Conservation (phyloP, 768 basidiomycete species). For the Tephrocybe sp. region DNA sequence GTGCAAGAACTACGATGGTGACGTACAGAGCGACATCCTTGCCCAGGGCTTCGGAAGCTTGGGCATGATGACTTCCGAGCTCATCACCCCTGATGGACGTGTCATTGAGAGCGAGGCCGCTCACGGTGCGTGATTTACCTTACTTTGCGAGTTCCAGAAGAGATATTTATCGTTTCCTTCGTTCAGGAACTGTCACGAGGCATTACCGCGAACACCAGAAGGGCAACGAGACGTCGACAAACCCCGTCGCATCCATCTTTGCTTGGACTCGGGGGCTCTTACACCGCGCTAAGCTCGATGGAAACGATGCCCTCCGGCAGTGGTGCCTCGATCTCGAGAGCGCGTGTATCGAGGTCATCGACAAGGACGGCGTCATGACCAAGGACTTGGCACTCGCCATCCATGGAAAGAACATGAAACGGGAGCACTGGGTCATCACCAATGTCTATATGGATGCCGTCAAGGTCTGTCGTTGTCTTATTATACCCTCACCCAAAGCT, state of each 20-base stretch:
- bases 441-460: constrained; percentile 93
- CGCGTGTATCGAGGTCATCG: constrained; percentile 89
- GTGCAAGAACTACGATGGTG: constrained; percentile 79
- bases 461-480: constrained; percentile 49
- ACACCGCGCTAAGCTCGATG: constrained; percentile 91
- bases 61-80: constrained; percentile 98
- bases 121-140: constrained; percentile 54
- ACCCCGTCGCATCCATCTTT: constrained; percentile 98
- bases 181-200: constrained; percentile 79
- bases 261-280: constrained; percentile 96
- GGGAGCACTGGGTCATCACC: constrained; percentile 97
- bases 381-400: constrained; percentile 96
- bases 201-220: constrained; percentile 98
- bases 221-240: constrained; percentile 96
- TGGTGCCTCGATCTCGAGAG: constrained; percentile 84
- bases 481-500: not conserved
- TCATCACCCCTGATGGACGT: constrained; percentile 92
- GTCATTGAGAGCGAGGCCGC: constrained; percentile 96
- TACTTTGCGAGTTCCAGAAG: not conserved
- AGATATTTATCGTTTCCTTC: not conserved
- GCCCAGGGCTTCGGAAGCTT: constrained; percentile 96
- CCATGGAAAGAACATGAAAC: constrained; percentile 85
- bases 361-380: constrained; percentile 90
- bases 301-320: constrained; percentile 64
- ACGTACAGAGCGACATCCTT: constrained; percentile 89